Base-by-base conservation (phyloP, 208 protist genomes). In the Trypanosoma vivax region DNA sequence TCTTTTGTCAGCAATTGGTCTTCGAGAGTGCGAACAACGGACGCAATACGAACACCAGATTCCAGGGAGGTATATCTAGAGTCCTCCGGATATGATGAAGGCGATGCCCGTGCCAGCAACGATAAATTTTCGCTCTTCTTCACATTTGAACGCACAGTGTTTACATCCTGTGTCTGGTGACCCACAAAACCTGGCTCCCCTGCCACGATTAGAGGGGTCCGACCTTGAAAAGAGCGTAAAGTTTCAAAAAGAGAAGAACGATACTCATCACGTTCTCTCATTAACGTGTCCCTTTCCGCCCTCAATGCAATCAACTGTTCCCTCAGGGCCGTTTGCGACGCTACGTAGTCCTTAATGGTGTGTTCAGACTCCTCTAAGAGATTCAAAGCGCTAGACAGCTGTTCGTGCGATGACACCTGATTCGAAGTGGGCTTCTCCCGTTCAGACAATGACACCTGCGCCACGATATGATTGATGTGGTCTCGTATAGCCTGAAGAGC, bases 1-100 rank as follows among this genome's bases (percentile, higher is more conserved):
- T 93, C 86, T 57, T 90, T 90, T 0, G 60, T 48, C n/a, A 54
- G 45, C 0, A 93, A 64, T 54, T 93, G 81, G 33, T 88, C 81
- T 30, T 82, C 79, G 50, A 93, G 60, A 2, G 81, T 76, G 25
- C 72, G 69, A 5, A 70, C 58, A 16, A 92, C 57, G 2, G 69
- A 69, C 6, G 52, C 45, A 68, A 76, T 10, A 27, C 37, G 13
- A 79, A 50, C 65, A 74, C 9, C 9, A 10, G 13, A 43, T 23
- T 33, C 4, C 10, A 16, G n/a, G 40, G n/a, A n/a, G 9, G 13
- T n/a, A 19, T 31, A 13, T 14, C 51, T 23, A 52, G 38, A 24
- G 45, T 51, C 24, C 33, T 48, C 43, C n/a, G 41, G 46, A 18
- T 37, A 34, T 14, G 45, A n/a, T n/a, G 31, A 18, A 3, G 37